These are phyloP conservation scores for Aspergillus nidulans DNA, from an alignment of 495 filamentous ascomycete species.

Conservation along the genomic window DNA sequence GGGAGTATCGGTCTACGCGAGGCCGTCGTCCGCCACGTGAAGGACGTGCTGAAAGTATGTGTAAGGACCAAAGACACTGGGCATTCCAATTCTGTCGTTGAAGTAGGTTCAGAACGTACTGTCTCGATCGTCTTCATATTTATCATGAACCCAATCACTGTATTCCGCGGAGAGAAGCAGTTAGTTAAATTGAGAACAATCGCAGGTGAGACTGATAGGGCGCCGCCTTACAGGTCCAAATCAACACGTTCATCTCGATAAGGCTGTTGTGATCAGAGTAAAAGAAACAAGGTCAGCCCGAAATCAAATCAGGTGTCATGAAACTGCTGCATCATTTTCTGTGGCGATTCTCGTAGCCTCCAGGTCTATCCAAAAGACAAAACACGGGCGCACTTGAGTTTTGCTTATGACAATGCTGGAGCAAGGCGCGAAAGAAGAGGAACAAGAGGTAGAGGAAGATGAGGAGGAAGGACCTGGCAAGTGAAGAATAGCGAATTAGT, in stretches of 20 bases:
- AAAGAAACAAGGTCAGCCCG: slow-evolving; percentile 52
- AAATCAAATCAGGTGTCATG: slow-evolving; percentile 45
- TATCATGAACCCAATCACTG: slow-evolving; percentile 91
- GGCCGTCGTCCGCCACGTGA: slow-evolving; percentile 37
- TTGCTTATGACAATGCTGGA: slow-evolving; percentile 37
- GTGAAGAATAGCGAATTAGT: slow-evolving; percentile 31
- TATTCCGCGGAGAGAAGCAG: background rate
- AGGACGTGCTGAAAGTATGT: slow-evolving; percentile 30
- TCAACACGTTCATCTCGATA: slow-evolving; percentile 51
- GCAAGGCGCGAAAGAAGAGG: slow-evolving; percentile 34
- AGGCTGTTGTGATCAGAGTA: slow-evolving; percentile 49
- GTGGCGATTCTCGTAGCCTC: slow-evolving; percentile 29
- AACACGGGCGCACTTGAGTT: slow-evolving; percentile 33
- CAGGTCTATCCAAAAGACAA: slow-evolving; percentile 29
- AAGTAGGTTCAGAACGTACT: slow-evolving; percentile 30
- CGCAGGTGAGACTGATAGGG: background rate
- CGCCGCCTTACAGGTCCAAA: slow-evolving; percentile 47
- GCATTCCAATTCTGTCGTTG: slow-evolving; percentile 16
- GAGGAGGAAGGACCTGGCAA: slow-evolving; percentile 36
- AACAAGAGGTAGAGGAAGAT: slow-evolving; percentile 29
- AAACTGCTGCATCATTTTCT: slow-evolving; percentile 38
- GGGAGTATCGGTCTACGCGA: slow-evolving; percentile 38
- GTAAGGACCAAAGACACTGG: slow-evolving; percentile 1
- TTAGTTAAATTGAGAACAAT: slow-evolving; percentile 11
- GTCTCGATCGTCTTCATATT: slow-evolving; percentile 64